A percentile compares a stretch with the other conserved stretches of the same genome.
Evolutionary conservation across 768 basidiomycete genomes (phyloP).

Genomic region (Termitomyces sp.): DNA sequence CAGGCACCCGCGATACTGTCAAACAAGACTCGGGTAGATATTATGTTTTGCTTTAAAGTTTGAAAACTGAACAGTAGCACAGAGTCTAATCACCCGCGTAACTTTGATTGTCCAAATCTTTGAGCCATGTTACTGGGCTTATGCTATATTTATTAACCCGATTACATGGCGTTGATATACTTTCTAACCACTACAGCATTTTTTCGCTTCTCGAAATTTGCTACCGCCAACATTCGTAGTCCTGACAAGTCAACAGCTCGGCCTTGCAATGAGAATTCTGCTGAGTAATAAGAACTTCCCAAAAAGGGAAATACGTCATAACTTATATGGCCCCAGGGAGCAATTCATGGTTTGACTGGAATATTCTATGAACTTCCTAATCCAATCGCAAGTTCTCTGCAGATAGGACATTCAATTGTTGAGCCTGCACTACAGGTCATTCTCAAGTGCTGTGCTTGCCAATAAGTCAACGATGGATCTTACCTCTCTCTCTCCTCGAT

Average conservation of each 20-base stretch:
- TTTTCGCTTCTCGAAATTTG: neutral
- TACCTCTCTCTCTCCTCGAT: too few relatives aligned
- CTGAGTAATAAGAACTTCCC: too few relatives aligned
- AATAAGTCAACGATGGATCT: too few relatives aligned
- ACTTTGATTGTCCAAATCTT: neutral
- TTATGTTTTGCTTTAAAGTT: slow-evolving; percentile 5
- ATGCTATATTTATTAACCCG: slow-evolving; percentile 3
- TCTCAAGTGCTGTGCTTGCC: too few relatives aligned
- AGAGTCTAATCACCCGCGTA: slow-evolving; percentile 3
- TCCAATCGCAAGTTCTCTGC: neutral
- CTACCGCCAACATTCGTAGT: slow-evolving; percentile 25
- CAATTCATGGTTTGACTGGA: neutral
- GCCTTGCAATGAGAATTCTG: neutral
- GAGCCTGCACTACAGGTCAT: too few relatives aligned
- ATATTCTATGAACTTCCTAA: neutral
- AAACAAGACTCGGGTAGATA: slow-evolving; percentile 4
- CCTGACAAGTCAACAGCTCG: slow-evolving; percentile 17
- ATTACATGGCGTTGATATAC: slow-evolving; percentile 1
- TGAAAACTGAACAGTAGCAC: neutral
- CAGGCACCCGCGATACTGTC: slow-evolving; percentile 9
- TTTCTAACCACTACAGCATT: neutral
- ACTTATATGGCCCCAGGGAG: neutral
- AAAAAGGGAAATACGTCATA: neutral
- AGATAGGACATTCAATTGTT: too few relatives aligned
- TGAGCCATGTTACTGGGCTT: slow-evolving; percentile 6